These are phyloP conservation scores for Leccinum cinnamomeum DNA, from an alignment of 1,284 basidiomycete genomes.

Conservation along the genomic window DNA sequence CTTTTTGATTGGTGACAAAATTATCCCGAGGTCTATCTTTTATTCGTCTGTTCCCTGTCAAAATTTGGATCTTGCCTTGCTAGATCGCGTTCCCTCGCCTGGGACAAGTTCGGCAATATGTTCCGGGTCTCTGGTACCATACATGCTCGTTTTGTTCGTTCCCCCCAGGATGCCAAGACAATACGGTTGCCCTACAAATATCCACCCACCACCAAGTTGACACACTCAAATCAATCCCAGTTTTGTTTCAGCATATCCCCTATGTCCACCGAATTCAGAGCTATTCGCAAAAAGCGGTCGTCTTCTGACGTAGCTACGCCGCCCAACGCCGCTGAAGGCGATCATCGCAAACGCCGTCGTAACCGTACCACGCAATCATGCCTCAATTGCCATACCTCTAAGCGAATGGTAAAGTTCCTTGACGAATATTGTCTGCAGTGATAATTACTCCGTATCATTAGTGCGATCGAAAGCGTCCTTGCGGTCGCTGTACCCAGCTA, in stretches of 20 bases:
- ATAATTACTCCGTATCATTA: constrained; percentile 24
- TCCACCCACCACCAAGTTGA: constrained; percentile 6
- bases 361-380: constrained; percentile 69
- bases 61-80: constrained; percentile 5
- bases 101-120: constrained; percentile 12
- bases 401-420: constrained; percentile 67
- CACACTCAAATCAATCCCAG: constrained; percentile 2
- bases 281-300: constrained; percentile 31
- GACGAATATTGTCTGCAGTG: constrained; percentile 1
- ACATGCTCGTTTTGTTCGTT: constrained; percentile 4
- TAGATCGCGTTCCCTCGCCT: constrained; percentile 18
- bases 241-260: constrained; percentile 1
- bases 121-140: constrained; percentile 12
- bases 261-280: constrained; percentile 32
- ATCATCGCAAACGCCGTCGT: constrained; percentile 56
- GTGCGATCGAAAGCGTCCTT: constrained; percentile 74
- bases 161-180: constrained; percentile 28
- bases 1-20: constrained; percentile 23
- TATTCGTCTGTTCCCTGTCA: constrained; percentile 15
- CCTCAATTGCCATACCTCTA: constrained; percentile 72
- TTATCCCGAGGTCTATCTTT: constrained; percentile 17
- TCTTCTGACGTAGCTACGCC: constrained; percentile 18
- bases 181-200: constrained; percentile 27
- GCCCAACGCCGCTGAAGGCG: constrained; percentile 35
- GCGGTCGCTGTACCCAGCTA: constrained; percentile 71